Evolutionary conservation across 2,329 filamentous ascomycete genomes (phyloP), one percentile per base, ranked within the genome.

Genomic region (Aspergillus transmontanensis): DNA sequence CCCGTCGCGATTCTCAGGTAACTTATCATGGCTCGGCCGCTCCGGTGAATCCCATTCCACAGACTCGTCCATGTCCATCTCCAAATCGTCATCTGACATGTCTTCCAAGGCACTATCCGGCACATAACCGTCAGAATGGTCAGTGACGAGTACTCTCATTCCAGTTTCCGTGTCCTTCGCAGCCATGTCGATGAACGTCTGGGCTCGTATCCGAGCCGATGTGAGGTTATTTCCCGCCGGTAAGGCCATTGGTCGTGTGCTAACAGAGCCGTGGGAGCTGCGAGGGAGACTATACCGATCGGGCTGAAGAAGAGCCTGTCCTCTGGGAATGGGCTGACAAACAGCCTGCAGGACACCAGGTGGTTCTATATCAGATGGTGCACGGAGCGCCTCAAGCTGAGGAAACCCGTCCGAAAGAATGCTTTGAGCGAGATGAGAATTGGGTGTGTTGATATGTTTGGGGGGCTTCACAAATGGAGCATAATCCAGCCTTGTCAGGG

Each of bases 171-270:
- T 76, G 53, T 80, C 77, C 65, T 78, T 80, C 6, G 72, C 71
- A 2, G 77, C 76, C 71, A 77, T 79, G 32, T 81, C 79, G 23
- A 81, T 81, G 43, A 80, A 80, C 5, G 75, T 79, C 60, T 81
- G 79, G 2, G 80, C 80, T 23, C 80, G 78, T 46, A 82, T 80
- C 11, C 80, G 78, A 19, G 80, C 78, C 5, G 76, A 80, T 2
- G 75, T 80, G 64, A 82, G 59, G 55, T 81, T 81, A 56, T 80
- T 82, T 11, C 78, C 79, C 7, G 73, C 72, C 2, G 79, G 79
- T 14, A 81, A 69, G 11, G 78, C 79, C 59, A 79, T 69, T 6
- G 78, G 78, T 16, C 78, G 73, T 41, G 74, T 78, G 32, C 70
- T 77, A 43, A 80, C 73, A 16, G 79, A 79, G 19, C 78, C 79